Conservation (phyloP, 805 yeast genomes). For the Cyberlindnera suaveolens region DNA sequence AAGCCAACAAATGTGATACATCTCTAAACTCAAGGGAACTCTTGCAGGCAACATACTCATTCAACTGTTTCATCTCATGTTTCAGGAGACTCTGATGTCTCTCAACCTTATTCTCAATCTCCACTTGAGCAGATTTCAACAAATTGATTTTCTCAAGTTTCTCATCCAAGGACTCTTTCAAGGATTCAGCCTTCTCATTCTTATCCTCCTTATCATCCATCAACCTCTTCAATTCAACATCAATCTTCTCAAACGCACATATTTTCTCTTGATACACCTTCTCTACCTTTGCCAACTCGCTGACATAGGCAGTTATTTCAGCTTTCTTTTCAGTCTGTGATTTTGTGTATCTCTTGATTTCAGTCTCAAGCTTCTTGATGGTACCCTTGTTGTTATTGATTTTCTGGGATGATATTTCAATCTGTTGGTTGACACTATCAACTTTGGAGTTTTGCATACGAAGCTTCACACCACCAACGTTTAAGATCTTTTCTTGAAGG, state of each 20-base stretch:
- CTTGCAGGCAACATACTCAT: slow-evolving; percentile 32
- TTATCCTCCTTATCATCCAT: slow-evolving; percentile 31
- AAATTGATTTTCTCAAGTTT: slow-evolving; percentile 43
- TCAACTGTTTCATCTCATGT: slow-evolving; percentile 32
- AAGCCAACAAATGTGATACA: slow-evolving; percentile 27
- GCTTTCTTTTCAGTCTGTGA: slow-evolving; percentile 37
- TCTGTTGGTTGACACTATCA: slow-evolving; percentile 61
- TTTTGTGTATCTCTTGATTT: slow-evolving; percentile 48
- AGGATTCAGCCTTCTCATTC: slow-evolving; percentile 33
- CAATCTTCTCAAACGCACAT: slow-evolving; percentile 26
- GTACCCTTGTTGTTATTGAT: slow-evolving; percentile 51
- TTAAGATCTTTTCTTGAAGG: slow-evolving; percentile 75
- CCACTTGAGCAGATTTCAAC: slow-evolving; percentile 60
- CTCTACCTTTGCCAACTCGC: slow-evolving; percentile 31
- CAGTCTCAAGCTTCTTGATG: slow-evolving; percentile 57
- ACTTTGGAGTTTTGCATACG: slow-evolving; percentile 78
- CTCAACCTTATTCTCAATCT: slow-evolving; percentile 57
- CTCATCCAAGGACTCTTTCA: slow-evolving; percentile 35
- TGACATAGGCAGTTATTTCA: slow-evolving; percentile 36
- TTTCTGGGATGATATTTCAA: slow-evolving; percentile 53
- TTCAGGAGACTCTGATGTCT: slow-evolving; percentile 40
- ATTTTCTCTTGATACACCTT: slow-evolving; percentile 23
- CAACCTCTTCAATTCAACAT: slow-evolving; percentile 27
- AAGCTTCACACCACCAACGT: slow-evolving; percentile 84
- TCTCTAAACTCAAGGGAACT: slow-evolving; percentile 46